Base-by-base conservation (phyloP, 768 basidiomycete genomes). In the Cystofilobasidium ferigula region DNA sequence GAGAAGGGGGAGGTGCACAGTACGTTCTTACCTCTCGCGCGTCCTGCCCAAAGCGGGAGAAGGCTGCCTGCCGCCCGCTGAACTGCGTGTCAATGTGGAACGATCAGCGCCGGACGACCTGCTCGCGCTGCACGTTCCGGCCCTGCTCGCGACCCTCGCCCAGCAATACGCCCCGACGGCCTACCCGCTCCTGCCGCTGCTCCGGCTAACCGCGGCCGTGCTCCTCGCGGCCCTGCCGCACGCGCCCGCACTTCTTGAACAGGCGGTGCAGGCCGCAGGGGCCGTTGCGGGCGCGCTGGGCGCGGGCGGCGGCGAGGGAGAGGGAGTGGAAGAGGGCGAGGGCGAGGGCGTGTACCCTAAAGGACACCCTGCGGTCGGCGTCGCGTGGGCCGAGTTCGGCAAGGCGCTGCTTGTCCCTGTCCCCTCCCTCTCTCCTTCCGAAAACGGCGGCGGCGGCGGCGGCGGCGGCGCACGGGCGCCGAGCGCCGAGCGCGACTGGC, bases 331-430 rank as follows among this genome's bases (percentile, higher is more conserved):
- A n/a, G n/a, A n/a, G n/a, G n/a, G n/a, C n/a, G n/a, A n/a, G n/a
- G n/a, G n/a, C n/a, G n/a, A n/a, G n/a, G n/a, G 72, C 16, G 72
- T 88, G 2, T 80, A 89, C 22, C 75, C 78, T 0, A 74, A 78
- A 13, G 87, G 86, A 1, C 91, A 94, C 73, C 90, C 92, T 0
- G 81, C 86, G 0, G 81, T 87, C 0, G 88, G 83, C 0, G 77
- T 93, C 28, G 84, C 86, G 5, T 77, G 86, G 10, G 84, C 85
- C 3, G 90, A 93, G 73, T 78, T 89, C 8, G 89, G 87, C 0
- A 92, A 90, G 76, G 77, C 91, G 9, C 79, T 92, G 8, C 82
- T 83, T 0, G 86, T 90, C 0, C 56, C 63, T 3, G n/a, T n/a
- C n/a, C n/a, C n/a, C n/a, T n/a, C n/a, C n/a, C n/a, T n/a, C n/a